Evolutionary conservation across 192 early-diverging fungal genomes (phyloP), one percentile per base, ranked within the genome.

Genomic region (Mortierella alpina): DNA sequence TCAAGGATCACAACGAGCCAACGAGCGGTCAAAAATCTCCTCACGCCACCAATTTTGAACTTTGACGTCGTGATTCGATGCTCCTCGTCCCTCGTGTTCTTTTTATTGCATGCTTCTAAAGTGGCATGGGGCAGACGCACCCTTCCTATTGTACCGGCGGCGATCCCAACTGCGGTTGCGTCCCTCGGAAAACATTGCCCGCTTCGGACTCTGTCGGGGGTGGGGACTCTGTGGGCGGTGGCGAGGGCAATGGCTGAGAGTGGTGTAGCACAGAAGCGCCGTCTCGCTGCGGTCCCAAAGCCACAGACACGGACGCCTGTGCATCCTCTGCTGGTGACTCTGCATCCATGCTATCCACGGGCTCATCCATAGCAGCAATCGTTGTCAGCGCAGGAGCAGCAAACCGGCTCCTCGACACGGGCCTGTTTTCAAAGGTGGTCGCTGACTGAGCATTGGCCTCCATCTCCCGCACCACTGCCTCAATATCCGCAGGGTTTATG

Each of bases 401-500:
- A 23, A 72, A n/a, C 47, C 50, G 44, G 51, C 17, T 46, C 12
- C 61, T 58, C 22, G 40, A n/a, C 23, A 13, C 31, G 18, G 39
- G 23, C 13, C 46, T 23, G 23, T n/a, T 56, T 58, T 46, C 41
- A 22, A 52, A 49, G 9, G 68, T 31, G 11, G 42, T 14, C 31
- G 51, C 45, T 4, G 71, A 73, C 47, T 59, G 62, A 3, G 49
- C 74, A 65, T 68, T 76, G 7, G 74, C 74, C 45, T 66, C 48
- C 69, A 79, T 56, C 46, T 72, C 60, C 13, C 76, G 62, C 18
- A 66, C 76, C 6, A 79, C 57, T 4, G 76, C 70, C 52, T 79
- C 76, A 23, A 79, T 72, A 67, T 79, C 76, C 22, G 76, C 76
- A 23, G 76, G 76, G 18, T 79, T 79, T 15, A 79, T 79, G 5